phyloP scores from a whole-genome alignment of 345 rosid genomes.

The Capsella bursapastoris region DNA sequence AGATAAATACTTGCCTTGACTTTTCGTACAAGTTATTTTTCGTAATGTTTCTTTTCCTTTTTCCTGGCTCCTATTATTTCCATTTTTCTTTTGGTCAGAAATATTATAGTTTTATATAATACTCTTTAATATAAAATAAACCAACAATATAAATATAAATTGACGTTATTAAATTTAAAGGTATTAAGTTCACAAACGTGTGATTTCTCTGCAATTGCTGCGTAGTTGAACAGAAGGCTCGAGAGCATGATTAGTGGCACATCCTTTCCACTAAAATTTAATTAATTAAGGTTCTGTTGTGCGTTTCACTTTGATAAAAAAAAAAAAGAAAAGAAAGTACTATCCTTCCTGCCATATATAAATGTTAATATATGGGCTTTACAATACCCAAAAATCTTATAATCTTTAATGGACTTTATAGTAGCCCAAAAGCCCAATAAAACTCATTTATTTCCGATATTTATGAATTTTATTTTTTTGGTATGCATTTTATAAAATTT shows the following conservation, averaged over 20 bases:
- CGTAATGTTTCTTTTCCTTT: not conserved
- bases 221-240: constrained; percentile 1
- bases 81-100: not conserved
- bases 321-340: too few species aligned
- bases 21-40: constrained; percentile 12
- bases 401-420: too few species aligned
- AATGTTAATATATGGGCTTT: too few species aligned
- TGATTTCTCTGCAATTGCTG: not conserved
- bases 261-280: too few species aligned
- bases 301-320: too few species aligned
- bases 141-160: not conserved
- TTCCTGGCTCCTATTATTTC: not conserved
- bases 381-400: too few species aligned
- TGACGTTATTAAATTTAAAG: constrained; percentile 3
- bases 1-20: constrained; percentile 19
- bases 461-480: too few species aligned
- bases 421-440: too few species aligned
- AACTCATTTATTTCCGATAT: too few species aligned
- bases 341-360: too few species aligned
- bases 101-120: not conserved
- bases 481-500: too few species aligned
- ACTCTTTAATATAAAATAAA: not conserved
- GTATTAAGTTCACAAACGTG: not conserved
- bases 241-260: constrained; percentile 2
- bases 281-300: too few species aligned